phyloP scores from a whole-genome alignment of 345 rosid genomes.

The Conringia planisiliqua region DNA sequence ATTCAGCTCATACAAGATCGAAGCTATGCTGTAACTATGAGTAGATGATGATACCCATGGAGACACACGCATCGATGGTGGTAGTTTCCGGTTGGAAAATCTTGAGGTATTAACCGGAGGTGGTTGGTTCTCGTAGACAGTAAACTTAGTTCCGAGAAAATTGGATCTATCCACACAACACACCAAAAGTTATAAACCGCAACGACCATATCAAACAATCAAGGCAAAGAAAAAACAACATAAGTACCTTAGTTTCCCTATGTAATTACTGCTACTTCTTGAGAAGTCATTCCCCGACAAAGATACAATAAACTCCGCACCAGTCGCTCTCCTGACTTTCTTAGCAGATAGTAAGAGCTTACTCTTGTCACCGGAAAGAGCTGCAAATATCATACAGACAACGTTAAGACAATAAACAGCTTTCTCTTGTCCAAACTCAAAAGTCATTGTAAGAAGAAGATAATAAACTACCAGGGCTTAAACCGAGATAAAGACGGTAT shows the following conservation, averaged over 20 bases:
- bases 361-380: conserved; percentile 68
- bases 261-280: conserved; percentile 48
- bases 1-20: conserved; percentile 71
- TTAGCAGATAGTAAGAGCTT: conserved; percentile 83
- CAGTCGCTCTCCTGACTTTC: conserved; percentile 63
- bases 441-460: neutral
- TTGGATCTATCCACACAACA: conserved; percentile 62
- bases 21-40: conserved; percentile 43
- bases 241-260: conserved; percentile 72
- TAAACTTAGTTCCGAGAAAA: conserved; percentile 88
- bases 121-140: conserved; percentile 63
- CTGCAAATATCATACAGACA: conserved; percentile 31
- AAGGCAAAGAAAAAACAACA: neutral
- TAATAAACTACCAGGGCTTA: conserved; percentile 64
- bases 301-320: conserved; percentile 74
- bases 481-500: conserved; percentile 67
- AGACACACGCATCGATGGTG: conserved; percentile 46
- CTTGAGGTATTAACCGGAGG: conserved; percentile 36
- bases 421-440: neutral
- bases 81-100: conserved; percentile 35
- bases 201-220: neutral
- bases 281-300: conserved; percentile 62
- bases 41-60: conserved; percentile 36
- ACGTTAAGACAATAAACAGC: neutral
- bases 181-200: neutral